Conservation (phyloP, 225 moss, liverwort and hornwort genomes). For the Polytrichum commune region DNA sequence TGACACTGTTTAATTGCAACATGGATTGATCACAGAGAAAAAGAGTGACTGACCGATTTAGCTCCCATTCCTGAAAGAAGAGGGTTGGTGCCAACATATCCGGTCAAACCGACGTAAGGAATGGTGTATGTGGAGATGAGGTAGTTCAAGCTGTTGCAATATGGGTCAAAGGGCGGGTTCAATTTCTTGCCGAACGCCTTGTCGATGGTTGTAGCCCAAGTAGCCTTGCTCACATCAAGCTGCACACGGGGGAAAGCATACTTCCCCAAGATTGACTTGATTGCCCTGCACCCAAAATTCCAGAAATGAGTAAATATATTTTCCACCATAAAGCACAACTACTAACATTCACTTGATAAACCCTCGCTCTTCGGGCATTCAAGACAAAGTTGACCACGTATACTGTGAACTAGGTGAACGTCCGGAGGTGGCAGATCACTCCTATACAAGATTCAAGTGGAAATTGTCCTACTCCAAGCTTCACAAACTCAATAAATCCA, state of each 20-base stretch:
- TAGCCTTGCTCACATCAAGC: constrained; percentile 44
- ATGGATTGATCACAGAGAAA: too few relatives aligned
- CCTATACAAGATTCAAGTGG: too few relatives aligned
- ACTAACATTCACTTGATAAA: too few relatives aligned
- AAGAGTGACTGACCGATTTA: constrained; percentile 32
- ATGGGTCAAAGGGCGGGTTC: constrained; percentile 59
- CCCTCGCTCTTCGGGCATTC: too few relatives aligned
- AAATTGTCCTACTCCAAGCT: too few relatives aligned
- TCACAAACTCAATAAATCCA: too few relatives aligned
- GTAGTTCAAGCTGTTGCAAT: constrained; percentile 61
- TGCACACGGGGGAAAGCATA: constrained; percentile 61
- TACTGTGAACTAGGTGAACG: too few relatives aligned
- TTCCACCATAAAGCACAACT: too few relatives aligned
- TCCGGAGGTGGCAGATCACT: too few relatives aligned
- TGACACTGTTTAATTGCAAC: too few relatives aligned
- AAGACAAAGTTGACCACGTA: too few relatives aligned
- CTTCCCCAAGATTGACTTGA: constrained; percentile 28
- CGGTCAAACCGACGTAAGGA: constrained; percentile 78
- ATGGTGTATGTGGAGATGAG: constrained; percentile 65
- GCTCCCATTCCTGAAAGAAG: constrained; percentile 28
- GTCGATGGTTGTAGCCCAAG: constrained; percentile 51
- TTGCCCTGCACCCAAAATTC: constrained; percentile 31
- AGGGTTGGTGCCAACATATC: constrained; percentile 61
- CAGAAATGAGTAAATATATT: too few relatives aligned
- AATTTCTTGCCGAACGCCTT: constrained; percentile 42